Evolutionary conservation across 768 basidiomycete genomes (phyloP).

Genomic region (Leucocoprinus sp.): DNA sequence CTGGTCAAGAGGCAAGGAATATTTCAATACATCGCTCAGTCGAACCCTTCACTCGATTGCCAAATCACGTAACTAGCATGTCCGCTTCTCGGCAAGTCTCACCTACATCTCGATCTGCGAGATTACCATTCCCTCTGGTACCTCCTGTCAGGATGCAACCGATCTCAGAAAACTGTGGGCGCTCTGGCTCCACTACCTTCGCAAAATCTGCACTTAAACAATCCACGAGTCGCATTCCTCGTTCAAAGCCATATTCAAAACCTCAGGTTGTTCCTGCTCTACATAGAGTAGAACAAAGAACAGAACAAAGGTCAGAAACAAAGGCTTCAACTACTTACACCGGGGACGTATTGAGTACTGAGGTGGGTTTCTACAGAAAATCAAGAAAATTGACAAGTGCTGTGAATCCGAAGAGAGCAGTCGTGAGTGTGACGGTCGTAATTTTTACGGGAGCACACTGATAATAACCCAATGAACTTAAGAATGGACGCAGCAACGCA

Average conservation of each 20-base stretch:
- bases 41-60: neutral
- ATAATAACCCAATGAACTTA: too few species aligned
- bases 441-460: too few species aligned
- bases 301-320: conserved; percentile 9
- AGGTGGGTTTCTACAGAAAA: conserved; percentile 12
- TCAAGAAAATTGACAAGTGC: neutral
- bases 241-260: conserved; percentile 54
- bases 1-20: conserved; percentile 4
- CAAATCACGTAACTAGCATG: neutral
- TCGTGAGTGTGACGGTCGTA: neutral
- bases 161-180: conserved; percentile 1
- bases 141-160: conserved; percentile 7
- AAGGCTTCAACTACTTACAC: conserved; percentile 13
- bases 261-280: conserved; percentile 13
- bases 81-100: neutral
- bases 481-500: neutral
- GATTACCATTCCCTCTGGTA: conserved; percentile 31
- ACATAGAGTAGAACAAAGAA: neutral
- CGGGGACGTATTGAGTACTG: conserved; percentile 15
- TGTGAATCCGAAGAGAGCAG: conserved; percentile 1
- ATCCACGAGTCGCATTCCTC: conserved; percentile 50
- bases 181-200: conserved; percentile 16
- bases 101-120: conserved; percentile 1
- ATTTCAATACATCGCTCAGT: conserved; percentile 5
- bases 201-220: conserved; percentile 43